Percentiles rank a stretch among this genome's conserved stretches.
These are phyloP conservation scores for Puccinia polysora DNA, from an alignment of 1,284 basidiomycete species.

Conservation along the genomic window DNA sequence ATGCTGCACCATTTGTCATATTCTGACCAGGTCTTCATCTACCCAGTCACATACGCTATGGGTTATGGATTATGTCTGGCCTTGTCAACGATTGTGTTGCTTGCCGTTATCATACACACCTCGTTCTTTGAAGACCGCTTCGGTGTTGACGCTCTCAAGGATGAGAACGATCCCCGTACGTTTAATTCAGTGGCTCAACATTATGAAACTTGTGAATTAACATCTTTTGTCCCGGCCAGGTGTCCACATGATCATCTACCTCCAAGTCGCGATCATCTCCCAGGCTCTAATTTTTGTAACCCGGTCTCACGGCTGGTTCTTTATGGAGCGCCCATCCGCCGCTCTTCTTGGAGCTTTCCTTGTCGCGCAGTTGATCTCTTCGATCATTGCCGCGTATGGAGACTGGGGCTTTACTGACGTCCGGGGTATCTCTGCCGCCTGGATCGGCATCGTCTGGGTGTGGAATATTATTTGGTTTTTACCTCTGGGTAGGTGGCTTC, in stretches of 20 bases:
- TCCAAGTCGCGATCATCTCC: conserved; percentile 94
- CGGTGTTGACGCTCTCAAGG: conserved; percentile 58
- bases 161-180: conserved; percentile 31
- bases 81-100: conserved; percentile 77
- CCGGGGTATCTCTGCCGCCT: conserved; percentile 70
- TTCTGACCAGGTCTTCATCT: not conserved
- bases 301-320: conserved; percentile 93
- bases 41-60: conserved; percentile 71
- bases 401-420: conserved; percentile 70
- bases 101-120: conserved; percentile 78
- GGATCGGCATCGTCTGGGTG: conserved; percentile 77
- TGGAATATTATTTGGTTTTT: conserved; percentile 44
- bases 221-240: conserved; percentile 63
- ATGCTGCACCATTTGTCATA: not conserved
- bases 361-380: conserved; percentile 85
- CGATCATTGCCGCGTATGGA: conserved; percentile 87
- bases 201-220: not conserved
- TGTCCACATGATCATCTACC: conserved; percentile 74
- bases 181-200: not conserved
- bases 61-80: conserved; percentile 93
- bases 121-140: conserved; percentile 85
- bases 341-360: conserved; percentile 86
- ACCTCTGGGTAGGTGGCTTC: conserved; percentile 19
- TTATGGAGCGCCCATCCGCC: conserved; percentile 90
- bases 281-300: conserved; percentile 97